phyloP scores from a whole-genome alignment of 495 filamentous ascomycete genomes.

The Lichina pygmaea region DNA sequence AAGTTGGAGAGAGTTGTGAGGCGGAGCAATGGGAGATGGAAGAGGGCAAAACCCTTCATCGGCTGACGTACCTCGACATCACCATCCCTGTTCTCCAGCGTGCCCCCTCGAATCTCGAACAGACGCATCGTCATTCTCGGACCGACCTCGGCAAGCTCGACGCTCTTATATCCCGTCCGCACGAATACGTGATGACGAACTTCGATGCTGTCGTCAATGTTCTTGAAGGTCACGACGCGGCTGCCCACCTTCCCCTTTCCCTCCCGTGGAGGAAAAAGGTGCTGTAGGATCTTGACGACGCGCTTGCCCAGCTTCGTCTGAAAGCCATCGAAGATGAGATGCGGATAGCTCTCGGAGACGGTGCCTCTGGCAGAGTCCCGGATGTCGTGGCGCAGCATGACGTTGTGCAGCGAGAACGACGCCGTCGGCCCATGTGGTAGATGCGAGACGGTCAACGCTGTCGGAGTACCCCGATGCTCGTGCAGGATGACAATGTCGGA shows the following conservation, averaged over 20 bases:
- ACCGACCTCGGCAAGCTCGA: constrained; percentile 85
- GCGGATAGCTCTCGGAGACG: constrained; percentile 80
- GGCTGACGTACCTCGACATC: constrained; percentile 34
- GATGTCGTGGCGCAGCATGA: constrained; percentile 80
- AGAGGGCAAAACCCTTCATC: background rate
- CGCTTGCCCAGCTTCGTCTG: constrained; percentile 54
- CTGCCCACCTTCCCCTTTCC: constrained; percentile 49
- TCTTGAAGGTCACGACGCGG: constrained; percentile 78
- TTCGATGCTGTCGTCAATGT: constrained; percentile 84
- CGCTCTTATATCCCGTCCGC: constrained; percentile 58
- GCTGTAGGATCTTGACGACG: constrained; percentile 75
- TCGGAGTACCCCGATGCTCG: constrained; percentile 83
- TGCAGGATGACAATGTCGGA: constrained; percentile 74
- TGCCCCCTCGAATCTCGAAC: constrained; percentile 85
- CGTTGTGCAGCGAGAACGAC: constrained; percentile 81
- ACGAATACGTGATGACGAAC: constrained; percentile 64
- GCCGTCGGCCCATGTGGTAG: constrained; percentile 84
- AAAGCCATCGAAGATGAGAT: constrained; percentile 91
- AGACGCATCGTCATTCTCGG: constrained; percentile 89
- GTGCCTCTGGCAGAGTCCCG: constrained; percentile 69
- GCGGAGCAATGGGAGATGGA: background rate
- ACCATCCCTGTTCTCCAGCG: constrained; percentile 83
- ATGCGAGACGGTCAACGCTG: constrained; percentile 69
- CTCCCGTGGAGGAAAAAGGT: constrained; percentile 82
- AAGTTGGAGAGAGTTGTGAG: too few species aligned